Conservation (phyloP, 2,329 filamentous ascomycete genomes). For the Fusarium guadeloupense region DNA sequence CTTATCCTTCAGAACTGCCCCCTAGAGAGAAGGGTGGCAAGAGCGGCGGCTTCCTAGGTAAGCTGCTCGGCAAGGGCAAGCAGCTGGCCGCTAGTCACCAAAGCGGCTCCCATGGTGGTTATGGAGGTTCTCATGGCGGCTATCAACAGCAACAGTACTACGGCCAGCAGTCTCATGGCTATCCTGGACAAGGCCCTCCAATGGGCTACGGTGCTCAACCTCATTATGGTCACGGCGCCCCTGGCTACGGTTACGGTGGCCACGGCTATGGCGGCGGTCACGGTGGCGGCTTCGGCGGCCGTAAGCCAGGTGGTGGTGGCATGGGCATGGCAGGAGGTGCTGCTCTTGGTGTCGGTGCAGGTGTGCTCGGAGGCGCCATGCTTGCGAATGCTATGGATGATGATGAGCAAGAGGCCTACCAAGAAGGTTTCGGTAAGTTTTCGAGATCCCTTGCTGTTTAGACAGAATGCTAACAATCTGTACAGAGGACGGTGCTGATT, state of each 20-base stretch:
- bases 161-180: constrained; percentile 39
- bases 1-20: constrained; percentile 54
- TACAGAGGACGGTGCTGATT: constrained; percentile 47
- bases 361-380: constrained; percentile 80
- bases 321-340: constrained; percentile 78
- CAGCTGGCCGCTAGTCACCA: constrained; percentile 45
- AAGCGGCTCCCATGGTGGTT: constrained; percentile 25
- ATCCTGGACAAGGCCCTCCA: constrained; percentile 40
- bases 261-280: constrained; percentile 48
- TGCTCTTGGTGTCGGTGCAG: constrained; percentile 82
- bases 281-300: constrained; percentile 46
- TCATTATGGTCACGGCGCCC: constrained; percentile 37
- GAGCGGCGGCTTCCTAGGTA: constrained; percentile 60
- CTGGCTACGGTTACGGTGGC: constrained; percentile 33
- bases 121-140: constrained; percentile 27
- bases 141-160: constrained; percentile 44
- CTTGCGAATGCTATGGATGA: constrained; percentile 74
- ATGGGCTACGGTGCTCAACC: constrained; percentile 43
- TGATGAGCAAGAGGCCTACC: constrained; percentile 65
- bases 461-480: constrained; percentile 27
- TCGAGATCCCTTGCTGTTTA: background rate
- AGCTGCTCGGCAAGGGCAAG: constrained; percentile 61
- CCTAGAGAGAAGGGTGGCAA: constrained; percentile 52
- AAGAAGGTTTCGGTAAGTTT: constrained; percentile 54
- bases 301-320: constrained; percentile 54